Evolutionary conservation across 257 asterid species (phyloP).

Genomic region (Plantago major): DNA sequence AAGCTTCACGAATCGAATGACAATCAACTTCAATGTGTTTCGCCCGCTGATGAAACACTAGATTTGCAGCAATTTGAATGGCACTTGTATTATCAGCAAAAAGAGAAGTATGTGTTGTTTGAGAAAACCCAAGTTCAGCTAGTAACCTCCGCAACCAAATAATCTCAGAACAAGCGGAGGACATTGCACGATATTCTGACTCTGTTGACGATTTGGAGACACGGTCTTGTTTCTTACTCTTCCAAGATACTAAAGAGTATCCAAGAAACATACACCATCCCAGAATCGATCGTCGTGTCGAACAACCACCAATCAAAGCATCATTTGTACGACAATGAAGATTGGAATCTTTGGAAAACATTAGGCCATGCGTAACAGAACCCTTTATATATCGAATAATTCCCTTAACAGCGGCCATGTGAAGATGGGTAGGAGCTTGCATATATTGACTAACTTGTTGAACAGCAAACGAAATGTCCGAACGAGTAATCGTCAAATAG

Average conservation of each 20-base stretch:
- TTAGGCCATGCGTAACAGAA: too few species aligned
- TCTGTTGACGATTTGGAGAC: not conserved
- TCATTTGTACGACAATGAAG: not conserved
- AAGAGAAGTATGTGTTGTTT: not conserved
- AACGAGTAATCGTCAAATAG: conserved; percentile 3
- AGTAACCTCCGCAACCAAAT: conserved; percentile 11
- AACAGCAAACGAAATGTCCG: conserved; percentile 1
- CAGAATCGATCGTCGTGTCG: not conserved
- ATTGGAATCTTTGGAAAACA: not conserved
- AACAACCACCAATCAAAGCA: conserved; percentile 13
- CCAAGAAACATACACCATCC: conserved; percentile 11
- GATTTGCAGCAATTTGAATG: too few species aligned
- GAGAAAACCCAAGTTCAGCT: conserved; percentile 11
- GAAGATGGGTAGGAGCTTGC: not conserved
- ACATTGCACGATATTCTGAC: conserved; percentile 13
- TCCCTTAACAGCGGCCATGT: conserved; percentile 3
- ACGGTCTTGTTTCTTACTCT: conserved; percentile 9
- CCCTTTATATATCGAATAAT: conserved; percentile 11
- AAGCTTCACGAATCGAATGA: too few species aligned
- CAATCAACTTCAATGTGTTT: too few species aligned
- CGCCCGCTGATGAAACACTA: too few species aligned
- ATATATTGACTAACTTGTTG: conserved; percentile 9
- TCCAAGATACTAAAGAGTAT: not conserved
- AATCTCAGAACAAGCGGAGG: conserved; percentile 1
- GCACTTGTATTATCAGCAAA: not conserved